Percentiles rank a stretch among this genome's conserved stretches.
These are phyloP conservation scores for Lagerstroemia speciosa DNA, from an alignment of 345 rosid genomes.

Conservation along the genomic window DNA sequence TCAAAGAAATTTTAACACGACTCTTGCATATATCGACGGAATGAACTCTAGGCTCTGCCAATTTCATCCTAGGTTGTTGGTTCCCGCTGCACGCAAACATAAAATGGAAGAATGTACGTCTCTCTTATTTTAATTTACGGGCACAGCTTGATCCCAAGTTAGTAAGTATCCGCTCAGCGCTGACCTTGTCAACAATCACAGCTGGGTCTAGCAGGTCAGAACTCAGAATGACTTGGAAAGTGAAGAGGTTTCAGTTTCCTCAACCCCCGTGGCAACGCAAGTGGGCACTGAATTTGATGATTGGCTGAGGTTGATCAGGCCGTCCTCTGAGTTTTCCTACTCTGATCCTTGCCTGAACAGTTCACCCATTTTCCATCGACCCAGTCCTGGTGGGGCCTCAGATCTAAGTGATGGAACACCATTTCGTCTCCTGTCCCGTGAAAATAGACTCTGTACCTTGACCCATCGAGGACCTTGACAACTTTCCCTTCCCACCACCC, in stretches of 20 bases:
- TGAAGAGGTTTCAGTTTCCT: background rate
- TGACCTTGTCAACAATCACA: background rate
- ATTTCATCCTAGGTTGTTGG: too few species aligned
- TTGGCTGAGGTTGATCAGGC: background rate
- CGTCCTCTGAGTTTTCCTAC: background rate
- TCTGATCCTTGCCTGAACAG: background rate
- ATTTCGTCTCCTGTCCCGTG: constrained; percentile 34
- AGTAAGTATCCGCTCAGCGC: too few species aligned
- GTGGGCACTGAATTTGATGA: background rate
- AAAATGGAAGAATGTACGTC: too few species aligned
- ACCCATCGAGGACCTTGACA: constrained; percentile 18
- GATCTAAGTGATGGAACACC: constrained; percentile 30
- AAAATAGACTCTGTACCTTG: constrained; percentile 30
- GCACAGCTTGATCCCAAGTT: background rate
- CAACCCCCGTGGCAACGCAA: background rate
- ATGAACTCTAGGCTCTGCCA: background rate
- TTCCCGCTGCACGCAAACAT: too few species aligned
- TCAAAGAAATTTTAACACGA: too few species aligned
- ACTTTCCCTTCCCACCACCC: constrained; percentile 69
- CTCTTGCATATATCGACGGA: too few species aligned
- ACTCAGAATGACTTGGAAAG: background rate
- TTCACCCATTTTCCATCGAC: constrained; percentile 40
- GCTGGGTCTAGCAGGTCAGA: background rate
- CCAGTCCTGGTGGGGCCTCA: constrained; percentile 62
- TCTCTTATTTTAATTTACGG: too few species aligned